A percentile compares a stretch with the other conserved stretches of the same genome.
phyloP scores from a whole-genome alignment of 192 early-diverging fungal genomes.

The Coemansia sp. region DNA sequence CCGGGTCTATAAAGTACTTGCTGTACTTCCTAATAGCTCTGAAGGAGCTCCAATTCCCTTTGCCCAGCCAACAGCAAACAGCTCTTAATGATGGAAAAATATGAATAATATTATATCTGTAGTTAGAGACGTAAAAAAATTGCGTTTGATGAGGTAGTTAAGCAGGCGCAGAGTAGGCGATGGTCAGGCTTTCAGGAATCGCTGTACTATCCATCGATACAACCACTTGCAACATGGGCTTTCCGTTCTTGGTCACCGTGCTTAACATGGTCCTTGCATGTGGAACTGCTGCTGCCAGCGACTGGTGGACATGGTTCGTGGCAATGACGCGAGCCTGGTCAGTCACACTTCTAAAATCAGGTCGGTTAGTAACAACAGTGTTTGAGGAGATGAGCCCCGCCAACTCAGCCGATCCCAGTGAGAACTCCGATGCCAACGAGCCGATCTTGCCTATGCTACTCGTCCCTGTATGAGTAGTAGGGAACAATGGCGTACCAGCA shows the following conservation, averaged over 20 bases:
- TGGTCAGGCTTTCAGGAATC: slow-evolving; percentile 27
- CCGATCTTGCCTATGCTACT: not conserved
- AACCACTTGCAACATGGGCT: slow-evolving; percentile 43
- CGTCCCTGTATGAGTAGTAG: not conserved
- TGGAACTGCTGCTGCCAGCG: not conserved
- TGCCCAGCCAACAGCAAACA: slow-evolving; percentile 11
- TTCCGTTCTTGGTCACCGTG: slow-evolving; percentile 37
- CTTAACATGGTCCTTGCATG: slow-evolving; percentile 29
- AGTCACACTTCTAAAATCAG: slow-evolving; percentile 35
- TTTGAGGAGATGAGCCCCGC: not conserved
- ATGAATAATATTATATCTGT: not conserved
- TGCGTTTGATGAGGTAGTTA: not conserved
- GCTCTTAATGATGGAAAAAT: not conserved
- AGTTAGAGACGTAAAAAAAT: not conserved
- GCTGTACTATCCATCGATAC: slow-evolving; percentile 31
- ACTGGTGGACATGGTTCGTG: slow-evolving; percentile 12
- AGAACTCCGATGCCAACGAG: not conserved
- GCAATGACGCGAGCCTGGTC: slow-evolving; percentile 17
- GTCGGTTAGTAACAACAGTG: slow-evolving; percentile 31
- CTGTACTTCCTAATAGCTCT: slow-evolving; percentile 55
- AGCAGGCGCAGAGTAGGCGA: slow-evolving; percentile 17
- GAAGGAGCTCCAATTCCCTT: slow-evolving; percentile 30
- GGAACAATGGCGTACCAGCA: slow-evolving; percentile 44
- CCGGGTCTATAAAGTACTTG: slow-evolving; percentile 80
- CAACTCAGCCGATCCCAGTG: not conserved